Evolutionary conservation across 169 alveolate genomes (phyloP), one percentile per base, ranked within the genome.

Genomic region (Eimeria falciformis): DNA sequence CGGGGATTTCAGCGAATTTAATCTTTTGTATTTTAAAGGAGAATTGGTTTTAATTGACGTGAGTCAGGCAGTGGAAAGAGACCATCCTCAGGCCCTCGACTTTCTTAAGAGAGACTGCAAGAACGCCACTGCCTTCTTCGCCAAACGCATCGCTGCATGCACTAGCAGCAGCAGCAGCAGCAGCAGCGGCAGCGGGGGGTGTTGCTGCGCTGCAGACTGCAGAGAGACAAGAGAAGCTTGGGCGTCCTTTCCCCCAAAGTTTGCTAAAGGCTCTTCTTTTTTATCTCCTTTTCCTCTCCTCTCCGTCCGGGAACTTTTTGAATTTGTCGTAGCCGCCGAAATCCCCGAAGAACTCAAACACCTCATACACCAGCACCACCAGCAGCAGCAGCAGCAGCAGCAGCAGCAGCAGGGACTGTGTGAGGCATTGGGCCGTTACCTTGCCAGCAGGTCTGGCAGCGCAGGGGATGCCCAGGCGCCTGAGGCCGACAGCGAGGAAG

Each of bases 1-100:
- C 94, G 99, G 99, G 17, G 99, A 99, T 95, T 97, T 99, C 91
- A 97, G 99, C 55, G 99, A 98, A 93, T 99, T 98, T 96, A 99
- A 99, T 95, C 88, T 99, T 94, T 97, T 99, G 27, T 96, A 94
- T 90, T 95, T 96, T 29, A 97, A 96, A 66, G 96, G 94, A 21
- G 96, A 97, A 3, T 97, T 96, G 90, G 98, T 99, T 65, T n/a
- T 77, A 25, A 99, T 99, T 45, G 99, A 99, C 96, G 99, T 99
- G 29, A 97, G 99, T 21, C 99, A 99, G 96, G 97, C 99, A 7
- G 98, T 99, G 87, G 99, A 99, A 91, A 98, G 97, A 90, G 99
- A 98, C 91, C 99, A 99, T 95, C 99, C 99, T 37, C 97, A 98
- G 94, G 99, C 99, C 5, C 95, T 98, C 89, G 99, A 98, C 93